Evolutionary conservation across 305 asterid genomes (phyloP).

Genomic region (Rubia peregrina): DNA sequence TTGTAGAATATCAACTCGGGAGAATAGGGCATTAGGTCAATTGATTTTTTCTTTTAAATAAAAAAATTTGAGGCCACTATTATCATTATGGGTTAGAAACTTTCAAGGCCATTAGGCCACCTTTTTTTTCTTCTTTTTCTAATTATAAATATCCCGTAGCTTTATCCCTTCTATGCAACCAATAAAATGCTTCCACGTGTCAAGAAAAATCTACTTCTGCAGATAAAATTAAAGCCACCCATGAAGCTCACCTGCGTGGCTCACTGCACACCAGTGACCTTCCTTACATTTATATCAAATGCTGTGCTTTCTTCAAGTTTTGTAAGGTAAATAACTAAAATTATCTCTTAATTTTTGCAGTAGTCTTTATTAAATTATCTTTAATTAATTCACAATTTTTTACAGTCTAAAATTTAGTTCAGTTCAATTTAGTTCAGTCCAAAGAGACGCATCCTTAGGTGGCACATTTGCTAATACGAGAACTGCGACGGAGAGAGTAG

Average conservation of each 20-base stretch:
- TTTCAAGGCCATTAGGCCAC: no score
- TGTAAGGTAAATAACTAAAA: not conserved
- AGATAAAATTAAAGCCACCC: constrained; percentile 17
- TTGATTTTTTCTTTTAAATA: no score
- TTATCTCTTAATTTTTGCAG: not conserved
- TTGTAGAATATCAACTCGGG: no score
- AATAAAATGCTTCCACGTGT: constrained; percentile 17
- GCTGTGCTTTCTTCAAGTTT: not conserved
- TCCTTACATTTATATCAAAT: not conserved
- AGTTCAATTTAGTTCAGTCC: no score
- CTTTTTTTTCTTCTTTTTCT: no score
- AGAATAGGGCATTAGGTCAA: not conserved
- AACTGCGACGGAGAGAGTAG: not conserved
- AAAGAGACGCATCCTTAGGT: no score
- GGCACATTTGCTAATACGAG: no score
- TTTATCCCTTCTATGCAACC: constrained; percentile 11
- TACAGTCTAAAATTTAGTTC: not conserved
- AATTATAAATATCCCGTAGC: no score
- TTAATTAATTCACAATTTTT: not conserved
- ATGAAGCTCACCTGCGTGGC: constrained; percentile 14
- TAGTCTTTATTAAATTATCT: not conserved
- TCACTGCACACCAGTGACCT: not conserved
- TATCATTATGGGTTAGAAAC: no score
- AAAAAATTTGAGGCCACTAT: no score
- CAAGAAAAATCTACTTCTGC: constrained; percentile 15